Base-by-base conservation (phyloP, 108 stramenopile genomes). In the Licmophora abbreviata region DNA sequence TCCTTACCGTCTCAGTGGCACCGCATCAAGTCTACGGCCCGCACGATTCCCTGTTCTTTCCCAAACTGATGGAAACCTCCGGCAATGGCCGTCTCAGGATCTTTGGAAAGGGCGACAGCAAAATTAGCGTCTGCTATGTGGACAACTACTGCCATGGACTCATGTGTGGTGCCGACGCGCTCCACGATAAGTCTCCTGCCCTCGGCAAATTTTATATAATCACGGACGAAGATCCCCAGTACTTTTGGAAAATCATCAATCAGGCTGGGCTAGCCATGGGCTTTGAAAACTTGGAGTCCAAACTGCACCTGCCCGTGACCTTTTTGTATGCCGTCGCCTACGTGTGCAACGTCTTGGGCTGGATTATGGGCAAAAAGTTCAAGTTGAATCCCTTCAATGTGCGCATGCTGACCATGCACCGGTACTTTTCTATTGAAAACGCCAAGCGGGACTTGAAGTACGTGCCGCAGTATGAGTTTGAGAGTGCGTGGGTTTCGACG, bases 21-120 rank as follows among this genome's bases (percentile, higher is more conserved):
- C 97, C 97, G 15, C 97, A 98, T 58, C 97, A 98, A 68, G 85
- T 98, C 1, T 98, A 98, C 44, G 97, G 97, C 0, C 94, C 94
- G 6, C 71, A 89, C 52, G 94, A 92, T 51, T 58, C 70, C 23
- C 73, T 98, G 20, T 95, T 98, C 61, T 54, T 98, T 31, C 95
- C 97, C 8, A 93, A 80, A 26, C 56, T 98, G 4, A 55, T 99
- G 40, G 90, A 92, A 62, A 79, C 90, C 7, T 79, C 87, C 15
- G 86, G 92, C 17, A 75, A 52, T 44, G 95, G 92, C 0, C 73
- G 79, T 41, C 65, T 99, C 17, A 69, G 95, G 6, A 74, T 99
- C 46, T 95, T 99, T 68, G 97, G 95, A 26, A 54, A 76, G 14
- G 97, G 97, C 3, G 47, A 77, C 20, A 96, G 93, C 59, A 68